phyloP scores from a whole-genome alignment of 1,139 yeast genomes.

The Hansenula lynferdii region DNA sequence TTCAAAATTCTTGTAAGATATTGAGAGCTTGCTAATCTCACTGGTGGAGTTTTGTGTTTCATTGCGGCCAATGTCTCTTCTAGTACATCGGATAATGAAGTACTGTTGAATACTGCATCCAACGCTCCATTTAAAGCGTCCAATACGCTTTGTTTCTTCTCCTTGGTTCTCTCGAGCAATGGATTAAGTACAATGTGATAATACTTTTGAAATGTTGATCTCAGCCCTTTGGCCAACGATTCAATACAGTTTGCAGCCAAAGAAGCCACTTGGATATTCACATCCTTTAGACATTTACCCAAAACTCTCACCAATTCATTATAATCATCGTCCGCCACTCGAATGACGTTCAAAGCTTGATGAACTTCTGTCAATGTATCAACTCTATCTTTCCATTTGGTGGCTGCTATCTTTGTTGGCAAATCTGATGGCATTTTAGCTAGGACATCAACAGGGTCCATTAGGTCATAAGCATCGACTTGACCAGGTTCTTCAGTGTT shows the following conservation, averaged over 20 bases:
- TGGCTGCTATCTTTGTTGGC: constrained; percentile 46
- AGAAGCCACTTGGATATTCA: constrained; percentile 84
- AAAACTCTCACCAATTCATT: constrained; percentile 52
- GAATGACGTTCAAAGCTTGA: constrained; percentile 43
- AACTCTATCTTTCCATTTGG: constrained; percentile 91
- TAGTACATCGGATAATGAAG: constrained; percentile 53
- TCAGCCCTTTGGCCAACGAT: constrained; percentile 62
- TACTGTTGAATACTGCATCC: constrained; percentile 52
- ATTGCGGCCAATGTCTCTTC: constrained; percentile 57
- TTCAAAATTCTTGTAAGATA: constrained; percentile 63
- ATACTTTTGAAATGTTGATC: constrained; percentile 51
- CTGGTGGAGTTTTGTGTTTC: constrained; percentile 80
- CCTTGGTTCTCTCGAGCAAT: constrained; percentile 79
- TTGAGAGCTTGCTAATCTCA: constrained; percentile 64
- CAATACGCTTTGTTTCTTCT: constrained; percentile 75
- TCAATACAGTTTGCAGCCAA: constrained; percentile 70
- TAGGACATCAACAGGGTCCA: constrained; percentile 57
- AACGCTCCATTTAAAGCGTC: constrained; percentile 64
- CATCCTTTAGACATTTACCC: constrained; percentile 77
- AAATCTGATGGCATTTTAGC: constrained; percentile 64
- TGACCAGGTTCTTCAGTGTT: constrained; percentile 28
- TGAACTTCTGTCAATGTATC: constrained; percentile 74
- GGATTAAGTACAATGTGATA: constrained; percentile 51
- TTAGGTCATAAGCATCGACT: constrained; percentile 50
- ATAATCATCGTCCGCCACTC: constrained; percentile 63